Evolutionary conservation across 2,329 filamentous ascomycete genomes (phyloP).

Genomic region (Aspergillus luchuensis): DNA sequence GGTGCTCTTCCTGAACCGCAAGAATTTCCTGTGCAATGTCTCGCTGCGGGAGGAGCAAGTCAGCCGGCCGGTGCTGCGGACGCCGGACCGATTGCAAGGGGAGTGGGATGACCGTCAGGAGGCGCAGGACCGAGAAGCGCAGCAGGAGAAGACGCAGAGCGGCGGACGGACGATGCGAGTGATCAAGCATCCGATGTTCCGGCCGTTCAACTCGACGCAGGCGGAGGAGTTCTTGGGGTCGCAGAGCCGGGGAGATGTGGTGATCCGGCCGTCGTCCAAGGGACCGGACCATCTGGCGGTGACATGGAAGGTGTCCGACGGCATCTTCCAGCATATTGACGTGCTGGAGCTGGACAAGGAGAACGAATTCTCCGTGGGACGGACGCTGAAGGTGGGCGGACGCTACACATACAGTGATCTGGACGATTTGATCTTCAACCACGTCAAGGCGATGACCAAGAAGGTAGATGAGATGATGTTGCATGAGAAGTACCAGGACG

Average conservation of each 20-base stretch:
- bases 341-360: constrained; percentile 96
- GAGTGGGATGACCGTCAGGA: constrained; percentile 90
- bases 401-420: constrained; percentile 94
- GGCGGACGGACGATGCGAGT: constrained; percentile 88
- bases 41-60: constrained; percentile 81
- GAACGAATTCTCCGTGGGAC: constrained; percentile 91
- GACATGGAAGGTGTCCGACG: constrained; percentile 97
- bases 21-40: constrained; percentile 79
- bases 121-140: constrained; percentile 74
- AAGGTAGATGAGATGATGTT: constrained; percentile 97
- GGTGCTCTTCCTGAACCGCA: constrained; percentile 82
- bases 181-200: constrained; percentile 97
- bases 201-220: constrained; percentile 86
- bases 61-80: constrained; percentile 69
- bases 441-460: constrained; percentile 95
- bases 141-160: constrained; percentile 81
- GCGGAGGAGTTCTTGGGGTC: constrained; percentile 91
- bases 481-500: constrained; percentile 89
- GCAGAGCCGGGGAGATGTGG: constrained; percentile 82
- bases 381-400: constrained; percentile 78
- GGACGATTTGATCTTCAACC: constrained; percentile 94
- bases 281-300: constrained; percentile 93
- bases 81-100: constrained; percentile 70
- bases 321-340: constrained; percentile 96
- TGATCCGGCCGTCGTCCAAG: constrained; percentile 93